These are phyloP conservation scores for Collybia sordida DNA, from an alignment of 768 basidiomycete species.

Conservation along the genomic window DNA sequence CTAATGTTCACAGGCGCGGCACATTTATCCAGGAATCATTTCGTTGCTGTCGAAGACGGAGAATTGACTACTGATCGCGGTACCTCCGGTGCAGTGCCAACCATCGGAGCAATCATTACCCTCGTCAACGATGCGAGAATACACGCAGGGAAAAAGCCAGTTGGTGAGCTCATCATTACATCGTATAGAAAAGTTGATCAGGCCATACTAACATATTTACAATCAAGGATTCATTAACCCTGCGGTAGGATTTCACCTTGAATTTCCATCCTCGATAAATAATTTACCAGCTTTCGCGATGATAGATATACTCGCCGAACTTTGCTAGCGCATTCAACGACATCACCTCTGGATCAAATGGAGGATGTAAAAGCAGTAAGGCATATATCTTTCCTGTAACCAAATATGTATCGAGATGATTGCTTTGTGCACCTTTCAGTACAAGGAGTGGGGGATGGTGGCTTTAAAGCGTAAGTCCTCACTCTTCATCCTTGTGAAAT, in stretches of 20 bases:
- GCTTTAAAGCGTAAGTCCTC: constrained; percentile 35
- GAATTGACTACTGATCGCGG: constrained; percentile 23
- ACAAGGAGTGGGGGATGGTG: constrained; percentile 29
- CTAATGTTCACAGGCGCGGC: not conserved
- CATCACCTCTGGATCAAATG: constrained; percentile 41
- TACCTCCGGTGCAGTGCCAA: constrained; percentile 31
- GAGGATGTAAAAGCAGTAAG: constrained; percentile 43
- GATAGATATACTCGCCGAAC: constrained; percentile 24
- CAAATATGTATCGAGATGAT: not conserved
- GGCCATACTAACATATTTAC: constrained; percentile 10
- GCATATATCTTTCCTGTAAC: not conserved
- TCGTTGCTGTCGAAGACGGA: constrained; percentile 24
- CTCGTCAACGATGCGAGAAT: constrained; percentile 39
- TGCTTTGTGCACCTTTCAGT: constrained; percentile 15
- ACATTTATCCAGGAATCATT: constrained; percentile 5
- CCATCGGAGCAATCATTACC: constrained; percentile 34
- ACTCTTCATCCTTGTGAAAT: not conserved
- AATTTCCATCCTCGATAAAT: not conserved
- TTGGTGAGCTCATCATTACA: constrained; percentile 16
- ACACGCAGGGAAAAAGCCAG: constrained; percentile 31
- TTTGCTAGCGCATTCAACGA: constrained; percentile 40
- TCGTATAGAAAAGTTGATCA: constrained; percentile 19
- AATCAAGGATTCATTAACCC: constrained; percentile 43
- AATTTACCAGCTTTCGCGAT: not conserved
- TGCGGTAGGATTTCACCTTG: constrained; percentile 20